These are phyloP conservation scores for Iris macrosiphon DNA, from an alignment of 106 monocot species.

Conservation along the genomic window DNA sequence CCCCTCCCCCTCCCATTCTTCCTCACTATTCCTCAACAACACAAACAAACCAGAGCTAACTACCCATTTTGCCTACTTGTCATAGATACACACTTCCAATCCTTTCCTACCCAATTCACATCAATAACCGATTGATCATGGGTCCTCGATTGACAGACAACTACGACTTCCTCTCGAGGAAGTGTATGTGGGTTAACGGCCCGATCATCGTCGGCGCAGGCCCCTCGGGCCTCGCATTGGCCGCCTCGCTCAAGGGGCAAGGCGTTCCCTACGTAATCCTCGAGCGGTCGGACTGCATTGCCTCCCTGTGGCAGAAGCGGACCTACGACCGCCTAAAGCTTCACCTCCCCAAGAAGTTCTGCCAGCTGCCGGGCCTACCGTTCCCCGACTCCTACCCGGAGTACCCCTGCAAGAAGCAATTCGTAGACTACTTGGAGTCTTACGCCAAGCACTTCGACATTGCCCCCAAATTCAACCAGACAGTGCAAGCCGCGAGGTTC, in stretches of 20 bases:
- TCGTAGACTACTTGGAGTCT: constrained; percentile 34
- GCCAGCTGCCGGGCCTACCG: constrained; percentile 38
- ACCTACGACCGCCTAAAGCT: constrained; percentile 43
- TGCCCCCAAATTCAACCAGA: constrained; percentile 31
- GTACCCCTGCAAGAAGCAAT: constrained; percentile 29
- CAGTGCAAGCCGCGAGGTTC: constrained; percentile 16
- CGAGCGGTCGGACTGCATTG: constrained; percentile 39
- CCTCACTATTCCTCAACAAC: background rate
- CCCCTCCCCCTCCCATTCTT: too few species aligned
- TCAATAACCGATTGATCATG: background rate
- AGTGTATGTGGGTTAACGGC: constrained; percentile 41
- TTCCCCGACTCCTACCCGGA: constrained; percentile 31
- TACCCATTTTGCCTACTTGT: too few species aligned
- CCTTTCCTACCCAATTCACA: too few species aligned
- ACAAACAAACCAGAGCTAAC: background rate
- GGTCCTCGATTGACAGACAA: background rate
- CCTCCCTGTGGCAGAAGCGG: constrained; percentile 41
- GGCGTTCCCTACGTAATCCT: constrained; percentile 38
- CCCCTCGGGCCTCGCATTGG: constrained; percentile 38
- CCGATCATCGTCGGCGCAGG: constrained; percentile 44
- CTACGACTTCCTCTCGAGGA: constrained; percentile 9
- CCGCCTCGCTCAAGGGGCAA: constrained; percentile 20
- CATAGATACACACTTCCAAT: too few species aligned
- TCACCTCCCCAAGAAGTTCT: constrained; percentile 48
- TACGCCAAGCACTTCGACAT: constrained; percentile 30